These are phyloP conservation scores for Boeremia lycopersici DNA, from an alignment of 2,329 filamentous ascomycete species.

Conservation along the genomic window DNA sequence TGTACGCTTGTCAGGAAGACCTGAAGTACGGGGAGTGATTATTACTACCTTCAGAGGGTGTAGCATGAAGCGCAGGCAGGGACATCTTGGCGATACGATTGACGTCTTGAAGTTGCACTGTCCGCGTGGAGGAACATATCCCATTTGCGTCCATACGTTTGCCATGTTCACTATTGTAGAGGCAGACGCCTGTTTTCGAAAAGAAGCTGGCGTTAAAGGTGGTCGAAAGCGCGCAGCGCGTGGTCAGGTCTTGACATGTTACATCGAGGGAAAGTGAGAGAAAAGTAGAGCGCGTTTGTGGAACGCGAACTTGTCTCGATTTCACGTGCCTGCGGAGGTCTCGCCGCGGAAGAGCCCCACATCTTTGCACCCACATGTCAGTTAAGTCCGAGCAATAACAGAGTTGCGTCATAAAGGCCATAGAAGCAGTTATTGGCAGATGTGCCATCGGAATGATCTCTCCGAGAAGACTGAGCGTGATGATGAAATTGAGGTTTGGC, in stretches of 20 bases:
- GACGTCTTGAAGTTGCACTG: constrained; percentile 58
- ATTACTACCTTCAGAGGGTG: constrained; percentile 59
- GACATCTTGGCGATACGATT: constrained; percentile 54
- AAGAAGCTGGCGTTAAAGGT: not conserved
- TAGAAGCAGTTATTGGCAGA: not conserved
- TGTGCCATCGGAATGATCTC: not conserved
- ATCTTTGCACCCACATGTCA: not conserved
- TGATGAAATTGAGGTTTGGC: not conserved
- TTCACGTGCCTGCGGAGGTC: constrained; percentile 25
- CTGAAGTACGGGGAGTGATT: not conserved
- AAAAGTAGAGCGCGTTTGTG: not conserved
- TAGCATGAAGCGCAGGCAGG: constrained; percentile 63
- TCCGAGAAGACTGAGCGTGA: not conserved
- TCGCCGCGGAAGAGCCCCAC: constrained; percentile 3
- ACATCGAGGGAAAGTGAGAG: not conserved
- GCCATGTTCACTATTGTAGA: constrained; percentile 28
- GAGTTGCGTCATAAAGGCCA: not conserved
- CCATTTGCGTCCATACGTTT: constrained; percentile 59
- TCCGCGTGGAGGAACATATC: constrained; percentile 58
- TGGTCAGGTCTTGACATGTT: not conserved
- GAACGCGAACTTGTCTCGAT: constrained; percentile 28
- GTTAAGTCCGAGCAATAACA: not conserved
- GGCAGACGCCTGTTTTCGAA: not conserved
- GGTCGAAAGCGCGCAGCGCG: not conserved
- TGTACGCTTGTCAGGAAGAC: constrained; percentile 14